Evolutionary conservation across 192 early-diverging fungal genomes (phyloP).

Genomic region (Rhizoclosmatium sp.): DNA sequence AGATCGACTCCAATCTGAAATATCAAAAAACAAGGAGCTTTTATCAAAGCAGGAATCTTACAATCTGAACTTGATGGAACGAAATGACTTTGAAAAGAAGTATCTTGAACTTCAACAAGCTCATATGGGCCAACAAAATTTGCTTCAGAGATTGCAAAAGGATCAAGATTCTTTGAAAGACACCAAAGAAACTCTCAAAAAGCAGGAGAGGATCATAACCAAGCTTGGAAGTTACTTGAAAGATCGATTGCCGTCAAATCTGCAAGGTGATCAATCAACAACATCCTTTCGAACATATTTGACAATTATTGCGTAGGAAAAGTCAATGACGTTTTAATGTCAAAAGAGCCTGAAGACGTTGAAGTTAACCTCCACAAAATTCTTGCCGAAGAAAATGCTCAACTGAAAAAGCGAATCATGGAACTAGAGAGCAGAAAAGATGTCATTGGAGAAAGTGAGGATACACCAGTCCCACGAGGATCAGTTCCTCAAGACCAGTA

Average conservation of each 20-base stretch:
- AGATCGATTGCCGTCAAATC: conserved; percentile 14
- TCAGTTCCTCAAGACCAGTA: conserved; percentile 22
- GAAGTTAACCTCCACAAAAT: conserved; percentile 34
- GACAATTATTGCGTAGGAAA: conserved; percentile 8
- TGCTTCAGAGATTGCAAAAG: conserved; percentile 51
- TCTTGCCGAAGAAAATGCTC: conserved; percentile 40
- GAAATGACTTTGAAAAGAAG: conserved; percentile 49
- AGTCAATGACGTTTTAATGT: conserved; percentile 16
- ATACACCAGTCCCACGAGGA: not conserved
- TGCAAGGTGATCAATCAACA: conserved; percentile 22
- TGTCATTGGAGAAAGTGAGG: not conserved
- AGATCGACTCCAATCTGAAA: conserved; percentile 43
- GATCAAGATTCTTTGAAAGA: conserved; percentile 21
- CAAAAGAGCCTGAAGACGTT: conserved; percentile 35
- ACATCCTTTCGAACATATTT: not conserved
- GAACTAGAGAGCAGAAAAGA: conserved; percentile 26
- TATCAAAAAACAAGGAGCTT: conserved; percentile 15
- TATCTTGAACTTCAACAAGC: conserved; percentile 53
- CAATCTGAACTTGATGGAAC: conserved; percentile 38
- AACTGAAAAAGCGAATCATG: conserved; percentile 26
- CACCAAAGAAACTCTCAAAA: conserved; percentile 43
- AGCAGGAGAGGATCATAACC: conserved; percentile 54
- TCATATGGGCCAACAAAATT: conserved; percentile 53
- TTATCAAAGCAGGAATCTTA: conserved; percentile 35
- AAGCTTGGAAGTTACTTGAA: conserved; percentile 45